Conservation (phyloP, 2,329 filamentous ascomycete genomes). For the Gaeumannomyces sp. region DNA sequence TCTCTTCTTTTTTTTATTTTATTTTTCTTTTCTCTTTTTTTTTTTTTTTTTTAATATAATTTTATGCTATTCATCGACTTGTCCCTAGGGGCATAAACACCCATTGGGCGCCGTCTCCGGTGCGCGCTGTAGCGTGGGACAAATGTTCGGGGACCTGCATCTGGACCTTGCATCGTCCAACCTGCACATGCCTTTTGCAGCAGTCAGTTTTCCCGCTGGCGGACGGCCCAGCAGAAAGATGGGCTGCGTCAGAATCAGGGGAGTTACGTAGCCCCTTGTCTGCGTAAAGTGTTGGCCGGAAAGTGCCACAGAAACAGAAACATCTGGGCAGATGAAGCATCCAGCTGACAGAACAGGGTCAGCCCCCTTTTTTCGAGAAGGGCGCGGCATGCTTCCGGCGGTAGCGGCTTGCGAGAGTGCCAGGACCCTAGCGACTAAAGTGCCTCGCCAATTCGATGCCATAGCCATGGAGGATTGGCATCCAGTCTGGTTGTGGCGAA, state of each 20-base stretch:
- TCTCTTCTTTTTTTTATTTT: too few relatives aligned
- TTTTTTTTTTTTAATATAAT: too few relatives aligned
- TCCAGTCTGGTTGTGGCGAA: background rate
- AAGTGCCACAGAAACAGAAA: background rate
- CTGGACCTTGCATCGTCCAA: background rate
- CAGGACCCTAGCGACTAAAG: background rate
- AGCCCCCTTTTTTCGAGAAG: background rate
- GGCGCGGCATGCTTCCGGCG: background rate
- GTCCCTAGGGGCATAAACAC: too few relatives aligned
- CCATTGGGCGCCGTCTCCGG: too few relatives aligned
- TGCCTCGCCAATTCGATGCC: background rate
- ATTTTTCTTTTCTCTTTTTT: too few relatives aligned
- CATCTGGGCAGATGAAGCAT: background rate
- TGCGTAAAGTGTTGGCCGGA: background rate
- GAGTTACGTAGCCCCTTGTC: background rate
- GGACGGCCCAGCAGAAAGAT: background rate
- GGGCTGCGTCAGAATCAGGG: background rate
- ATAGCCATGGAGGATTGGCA: background rate
- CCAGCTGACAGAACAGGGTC: background rate
- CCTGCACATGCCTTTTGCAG: background rate
- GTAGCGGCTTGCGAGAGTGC: background rate
- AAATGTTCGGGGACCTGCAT: background rate
- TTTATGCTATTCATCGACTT: too few relatives aligned
- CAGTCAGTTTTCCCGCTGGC: background rate
- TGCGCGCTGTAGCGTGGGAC: too few relatives aligned